phyloP scores from a whole-genome alignment of 441 rosid genomes.

The Brassica hybrid region DNA sequence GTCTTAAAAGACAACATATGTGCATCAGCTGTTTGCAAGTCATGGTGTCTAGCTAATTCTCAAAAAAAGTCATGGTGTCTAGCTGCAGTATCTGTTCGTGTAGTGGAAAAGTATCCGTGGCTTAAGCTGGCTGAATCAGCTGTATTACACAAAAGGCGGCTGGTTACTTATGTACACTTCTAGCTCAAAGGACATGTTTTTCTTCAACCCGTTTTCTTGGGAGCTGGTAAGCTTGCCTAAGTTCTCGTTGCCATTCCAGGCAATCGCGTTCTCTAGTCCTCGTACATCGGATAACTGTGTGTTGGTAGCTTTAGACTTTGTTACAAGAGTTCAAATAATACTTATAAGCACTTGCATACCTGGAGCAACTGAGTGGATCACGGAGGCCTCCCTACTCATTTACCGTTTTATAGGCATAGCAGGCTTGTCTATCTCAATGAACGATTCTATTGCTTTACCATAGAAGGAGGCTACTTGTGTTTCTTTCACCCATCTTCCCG shows the following conservation, averaged over 20 bases:
- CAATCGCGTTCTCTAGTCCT: not conserved
- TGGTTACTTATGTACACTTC: not conserved
- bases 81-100: not conserved
- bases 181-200: not conserved
- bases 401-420: not conserved
- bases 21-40: not conserved
- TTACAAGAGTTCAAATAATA: not conserved
- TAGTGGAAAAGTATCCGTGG: not conserved
- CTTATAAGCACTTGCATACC: not conserved
- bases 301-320: not conserved
- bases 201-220: not conserved
- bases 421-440: not conserved
- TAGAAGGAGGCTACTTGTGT: not conserved
- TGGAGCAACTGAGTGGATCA: not conserved
- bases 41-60: too few relatives aligned
- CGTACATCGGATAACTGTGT: not conserved
- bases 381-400: not conserved
- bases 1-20: not conserved
- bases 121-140: not conserved
- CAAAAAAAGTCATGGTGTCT: not conserved
- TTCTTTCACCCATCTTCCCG: not conserved
- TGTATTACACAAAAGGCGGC: not conserved
- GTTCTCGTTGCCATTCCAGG: not conserved
- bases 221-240: not conserved
- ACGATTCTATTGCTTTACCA: not conserved